A percentile compares a stretch with the other conserved stretches of the same genome.
These are phyloP conservation scores for Lolium multiflorum DNA, from an alignment of 176 grass and related monocot genomes.

Conservation along the genomic window DNA sequence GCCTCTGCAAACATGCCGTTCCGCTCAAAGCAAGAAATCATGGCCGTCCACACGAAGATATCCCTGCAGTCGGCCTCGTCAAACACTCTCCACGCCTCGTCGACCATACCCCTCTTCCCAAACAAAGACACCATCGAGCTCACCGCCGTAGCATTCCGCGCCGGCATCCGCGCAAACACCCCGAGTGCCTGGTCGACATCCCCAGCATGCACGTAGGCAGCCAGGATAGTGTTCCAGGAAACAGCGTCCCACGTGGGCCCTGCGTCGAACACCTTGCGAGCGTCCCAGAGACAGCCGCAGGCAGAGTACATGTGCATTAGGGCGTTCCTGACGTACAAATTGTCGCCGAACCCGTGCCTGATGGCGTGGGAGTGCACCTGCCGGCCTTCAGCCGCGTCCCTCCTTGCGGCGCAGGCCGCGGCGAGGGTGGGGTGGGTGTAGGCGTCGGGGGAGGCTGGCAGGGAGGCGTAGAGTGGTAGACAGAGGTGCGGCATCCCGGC, in stretches of 20 bases:
- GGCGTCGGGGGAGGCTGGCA: constrained; percentile 56
- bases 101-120: constrained; percentile 60
- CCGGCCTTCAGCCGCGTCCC: constrained; percentile 55
- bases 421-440: constrained; percentile 69
- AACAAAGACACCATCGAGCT: constrained; percentile 81
- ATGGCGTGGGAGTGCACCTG: constrained; percentile 61
- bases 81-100: constrained; percentile 67
- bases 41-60: constrained; percentile 72
- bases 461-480: constrained; percentile 70
- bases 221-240: constrained; percentile 90
- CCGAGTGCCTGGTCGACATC: constrained; percentile 51
- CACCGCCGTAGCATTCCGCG: constrained; percentile 47
- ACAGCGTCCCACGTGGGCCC: constrained; percentile 79
- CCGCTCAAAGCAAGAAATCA: constrained; percentile 79
- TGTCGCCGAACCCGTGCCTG: constrained; percentile 63
- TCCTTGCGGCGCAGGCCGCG: constrained; percentile 56
- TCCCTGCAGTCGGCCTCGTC: constrained; percentile 54
- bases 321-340: constrained; percentile 74
- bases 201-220: constrained; percentile 62
- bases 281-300: constrained; percentile 59
- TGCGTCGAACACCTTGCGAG: constrained; percentile 68
- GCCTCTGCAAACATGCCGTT: constrained; percentile 67
- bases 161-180: constrained; percentile 65
- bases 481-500: constrained; percentile 54
- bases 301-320: constrained; percentile 78